Conservation (phyloP, 1,284 basidiomycete genomes). For the Xerocomus amazonicus region DNA sequence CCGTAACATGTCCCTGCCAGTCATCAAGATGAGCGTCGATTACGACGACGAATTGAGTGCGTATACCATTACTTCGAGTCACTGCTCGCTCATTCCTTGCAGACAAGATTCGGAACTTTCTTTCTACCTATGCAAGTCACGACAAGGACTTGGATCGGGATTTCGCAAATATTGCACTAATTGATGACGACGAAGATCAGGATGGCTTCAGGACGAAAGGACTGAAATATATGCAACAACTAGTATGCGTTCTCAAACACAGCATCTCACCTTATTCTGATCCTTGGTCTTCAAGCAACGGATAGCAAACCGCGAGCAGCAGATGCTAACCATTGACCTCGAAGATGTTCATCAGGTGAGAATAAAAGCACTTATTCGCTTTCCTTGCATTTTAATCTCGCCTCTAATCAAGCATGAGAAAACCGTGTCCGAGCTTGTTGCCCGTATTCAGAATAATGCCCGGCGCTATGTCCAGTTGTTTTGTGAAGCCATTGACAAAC, state of each 20-base stretch:
- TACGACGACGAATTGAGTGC: constrained; percentile 50
- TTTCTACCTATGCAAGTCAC: constrained; percentile 62
- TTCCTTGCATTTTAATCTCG: neutral
- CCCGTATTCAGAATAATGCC: constrained; percentile 79
- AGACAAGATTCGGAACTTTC: constrained; percentile 70
- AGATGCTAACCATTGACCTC: constrained; percentile 78
- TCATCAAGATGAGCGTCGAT: constrained; percentile 41
- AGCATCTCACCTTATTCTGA: constrained; percentile 32
- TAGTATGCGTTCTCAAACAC: constrained; percentile 52
- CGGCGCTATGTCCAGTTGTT: constrained; percentile 91
- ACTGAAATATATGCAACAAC: constrained; percentile 86
- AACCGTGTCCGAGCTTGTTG: constrained; percentile 62
- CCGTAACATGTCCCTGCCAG: constrained; percentile 46
- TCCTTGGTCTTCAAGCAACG: constrained; percentile 58
- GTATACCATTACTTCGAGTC: constrained; percentile 25
- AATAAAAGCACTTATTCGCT: constrained; percentile 6
- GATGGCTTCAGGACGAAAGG: constrained; percentile 39
- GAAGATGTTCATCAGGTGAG: constrained; percentile 73
- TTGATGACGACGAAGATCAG: constrained; percentile 44
- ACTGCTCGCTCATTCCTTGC: constrained; percentile 29
- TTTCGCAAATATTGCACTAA: constrained; percentile 69
- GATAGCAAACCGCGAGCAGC: constrained; percentile 90
- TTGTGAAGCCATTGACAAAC: constrained; percentile 84
- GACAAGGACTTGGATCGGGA: constrained; percentile 66
- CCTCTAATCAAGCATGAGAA: constrained; percentile 54